Conservation (phyloP, 805 yeast genomes). For the Wickerhamomyces rabaulensis region DNA sequence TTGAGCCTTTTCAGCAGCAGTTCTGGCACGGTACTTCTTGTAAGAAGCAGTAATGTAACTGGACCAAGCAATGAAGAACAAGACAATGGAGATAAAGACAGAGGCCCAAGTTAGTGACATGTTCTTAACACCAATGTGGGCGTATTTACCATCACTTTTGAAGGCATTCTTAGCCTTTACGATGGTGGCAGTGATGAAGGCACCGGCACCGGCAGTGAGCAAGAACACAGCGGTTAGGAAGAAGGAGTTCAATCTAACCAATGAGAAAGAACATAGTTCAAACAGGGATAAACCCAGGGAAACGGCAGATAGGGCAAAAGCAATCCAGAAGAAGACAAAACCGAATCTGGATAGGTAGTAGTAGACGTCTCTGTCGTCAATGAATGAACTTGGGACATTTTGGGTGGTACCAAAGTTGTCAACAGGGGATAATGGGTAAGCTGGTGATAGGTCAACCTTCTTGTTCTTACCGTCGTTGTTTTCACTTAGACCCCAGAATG, state of each 20-base stretch:
- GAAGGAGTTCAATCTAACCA: slow-evolving; percentile 50
- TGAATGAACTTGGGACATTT: slow-evolving; percentile 49
- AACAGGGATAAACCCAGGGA: slow-evolving; percentile 51
- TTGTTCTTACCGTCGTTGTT: slow-evolving; percentile 28
- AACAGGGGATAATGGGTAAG: slow-evolving; percentile 66
- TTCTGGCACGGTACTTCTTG: slow-evolving; percentile 42
- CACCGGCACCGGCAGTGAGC: slow-evolving; percentile 56
- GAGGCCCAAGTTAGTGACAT: slow-evolving; percentile 72
- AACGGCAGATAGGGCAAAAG: slow-evolving; percentile 58
- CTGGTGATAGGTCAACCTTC: slow-evolving; percentile 49
- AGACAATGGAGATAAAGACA: slow-evolving; percentile 44
- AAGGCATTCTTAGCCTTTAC: slow-evolving; percentile 76
- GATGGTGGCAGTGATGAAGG: slow-evolving; percentile 68
- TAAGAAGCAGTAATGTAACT: slow-evolving; percentile 44
- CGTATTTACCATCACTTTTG: slow-evolving; percentile 35
- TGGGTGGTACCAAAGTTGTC: slow-evolving; percentile 60
- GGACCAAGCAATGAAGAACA: slow-evolving; percentile 49
- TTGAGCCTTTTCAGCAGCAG: slow-evolving; percentile 25
- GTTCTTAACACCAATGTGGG: slow-evolving; percentile 51
- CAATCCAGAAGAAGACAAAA: slow-evolving; percentile 56
- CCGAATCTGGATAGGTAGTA: slow-evolving; percentile 63
- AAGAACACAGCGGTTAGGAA: slow-evolving; percentile 47
- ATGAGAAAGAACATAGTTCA: slow-evolving; percentile 49
- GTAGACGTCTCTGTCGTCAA: slow-evolving; percentile 48
- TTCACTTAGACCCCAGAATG: slow-evolving; percentile 75